phyloP scores from a whole-genome alignment of 176 grass and related monocot genomes.

The Rhynchospora tenuis region DNA sequence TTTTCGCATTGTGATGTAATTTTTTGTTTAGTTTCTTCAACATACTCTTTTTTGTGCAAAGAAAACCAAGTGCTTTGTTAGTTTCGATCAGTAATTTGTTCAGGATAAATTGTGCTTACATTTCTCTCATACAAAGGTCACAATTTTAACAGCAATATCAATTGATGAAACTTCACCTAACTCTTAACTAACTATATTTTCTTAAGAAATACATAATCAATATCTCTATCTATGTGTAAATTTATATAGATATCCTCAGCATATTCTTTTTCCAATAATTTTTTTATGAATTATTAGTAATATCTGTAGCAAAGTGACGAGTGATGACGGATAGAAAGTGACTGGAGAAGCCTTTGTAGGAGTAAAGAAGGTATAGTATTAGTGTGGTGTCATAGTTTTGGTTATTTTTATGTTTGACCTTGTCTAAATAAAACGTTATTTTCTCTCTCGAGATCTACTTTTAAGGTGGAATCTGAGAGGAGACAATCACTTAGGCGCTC shows the following conservation, averaged over 20 bases:
- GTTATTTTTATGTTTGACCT: constrained; percentile 27
- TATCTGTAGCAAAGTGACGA: neutral
- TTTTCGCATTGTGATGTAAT: neutral
- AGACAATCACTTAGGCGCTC: constrained; percentile 13
- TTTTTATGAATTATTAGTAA: neutral
- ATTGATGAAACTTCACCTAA: neutral
- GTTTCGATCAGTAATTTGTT: neutral
- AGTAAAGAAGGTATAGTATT: neutral
- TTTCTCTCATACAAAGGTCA: neutral
- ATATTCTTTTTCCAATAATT: neutral
- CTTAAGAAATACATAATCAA: neutral
- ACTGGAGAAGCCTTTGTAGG: neutral
- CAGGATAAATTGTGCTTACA: neutral
- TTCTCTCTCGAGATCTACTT: constrained; percentile 40
- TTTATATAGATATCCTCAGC: neutral
- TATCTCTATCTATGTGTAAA: neutral
- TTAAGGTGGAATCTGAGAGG: constrained; percentile 21
- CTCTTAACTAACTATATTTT: neutral
- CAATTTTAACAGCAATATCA: neutral
- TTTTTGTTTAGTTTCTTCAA: constrained; percentile 5
- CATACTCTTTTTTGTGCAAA: constrained; percentile 12
- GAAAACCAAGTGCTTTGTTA: neutral
- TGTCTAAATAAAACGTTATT: neutral
- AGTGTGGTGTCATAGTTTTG: neutral
- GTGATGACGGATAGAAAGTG: neutral